A percentile compares a stretch with the other conserved stretches of the same genome.
Evolutionary conservation across 2,329 filamentous ascomycete species (phyloP).

Genomic region (Penicillium nordicum): DNA sequence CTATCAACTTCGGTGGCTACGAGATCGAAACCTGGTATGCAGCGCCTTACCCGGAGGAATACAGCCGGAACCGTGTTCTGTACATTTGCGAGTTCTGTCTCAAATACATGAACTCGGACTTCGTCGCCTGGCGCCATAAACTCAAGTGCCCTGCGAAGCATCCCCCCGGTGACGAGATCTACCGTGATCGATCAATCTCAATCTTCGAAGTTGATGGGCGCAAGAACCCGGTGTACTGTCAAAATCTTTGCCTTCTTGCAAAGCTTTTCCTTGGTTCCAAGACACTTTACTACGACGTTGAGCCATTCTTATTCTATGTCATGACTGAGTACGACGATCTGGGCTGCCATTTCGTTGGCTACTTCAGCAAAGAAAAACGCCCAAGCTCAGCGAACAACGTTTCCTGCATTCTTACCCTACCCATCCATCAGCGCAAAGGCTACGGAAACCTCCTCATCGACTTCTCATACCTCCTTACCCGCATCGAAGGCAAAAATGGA

Average conservation of each 20-base stretch:
- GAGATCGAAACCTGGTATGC: slow-evolving; percentile 99
- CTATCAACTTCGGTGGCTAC: slow-evolving; percentile 94
- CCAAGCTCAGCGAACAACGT: slow-evolving; percentile 95
- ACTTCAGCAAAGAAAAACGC: slow-evolving; percentile 98
- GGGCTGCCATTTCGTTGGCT: slow-evolving; percentile 95
- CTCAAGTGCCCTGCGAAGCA: slow-evolving; percentile 95
- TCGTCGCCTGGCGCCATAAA: slow-evolving; percentile 96
- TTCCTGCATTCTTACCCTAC: slow-evolving; percentile 91
- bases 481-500: slow-evolving; percentile 88
- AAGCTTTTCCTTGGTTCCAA: slow-evolving; percentile 98
- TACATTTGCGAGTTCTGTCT: slow-evolving; percentile 99
- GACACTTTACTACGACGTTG: slow-evolving; percentile 98
- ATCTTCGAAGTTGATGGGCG: slow-evolving; percentile 98
- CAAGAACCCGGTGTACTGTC: slow-evolving; percentile 91
- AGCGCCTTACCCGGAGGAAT: slow-evolving; percentile 95
- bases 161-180: slow-evolving; percentile 96
- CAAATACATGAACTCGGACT: slow-evolving; percentile 99
- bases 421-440: slow-evolving; percentile 94
- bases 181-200: slow-evolving; percentile 86
- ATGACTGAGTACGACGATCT: slow-evolving; percentile 88
- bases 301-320: slow-evolving; percentile 97
- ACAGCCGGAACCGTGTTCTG: slow-evolving; percentile 92
- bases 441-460: slow-evolving; percentile 97
- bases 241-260: slow-evolving; percentile 87
- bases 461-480: slow-evolving; percentile 93